Base-by-base conservation (phyloP, 2,329 filamentous ascomycete genomes). In the Monosporascus sp. region DNA sequence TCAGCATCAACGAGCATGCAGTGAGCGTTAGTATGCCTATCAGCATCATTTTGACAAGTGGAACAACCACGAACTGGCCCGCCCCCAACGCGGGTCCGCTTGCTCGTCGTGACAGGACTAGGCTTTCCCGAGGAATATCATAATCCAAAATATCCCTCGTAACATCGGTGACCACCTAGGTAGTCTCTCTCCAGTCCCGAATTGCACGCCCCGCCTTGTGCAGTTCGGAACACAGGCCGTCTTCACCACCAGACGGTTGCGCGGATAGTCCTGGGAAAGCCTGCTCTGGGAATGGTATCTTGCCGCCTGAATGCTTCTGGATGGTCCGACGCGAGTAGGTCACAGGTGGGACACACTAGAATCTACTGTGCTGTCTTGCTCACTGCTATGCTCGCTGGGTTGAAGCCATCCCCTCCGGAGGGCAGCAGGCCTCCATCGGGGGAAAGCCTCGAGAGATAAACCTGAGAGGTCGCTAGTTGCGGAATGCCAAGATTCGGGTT, bases 1-100 rank as follows among this genome's bases (percentile, higher is more conserved):
- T 66, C 69, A 73, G 69, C 72, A 77, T 72, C 78, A 84, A 79
- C 80, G 78, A 84, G 80, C 80, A 75, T 77, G 80, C 76, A 81
- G 78, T 72, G 70, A 76, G 70, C 66, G 66, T 78, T 73, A 79
- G 73, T 73, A 71, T 60, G 51, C 24, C 36, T 25, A 25, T 51
- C 52, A 60, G 53, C 55, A 51, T 48, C 39, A 50, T 57, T 27
- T 41, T 50, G 47, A 46, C 42, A 48, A 46, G 34, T 48, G 24
- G 52, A 39, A 46, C 20, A 31, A 34, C 38, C 31, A 50, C 20
- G 45, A 34, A 51, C 50, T 18, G 6, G 18, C 11, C 34, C 25
- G 22, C 27, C 42, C 11, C 17, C 38, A 47, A 36, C 38, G 47
- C 41, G 25, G 20, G 11, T 11, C 6, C 22, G 34, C 14, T 50